Conservation (phyloP, 208 protist genomes). For the Entamoeba nuttalli region DNA sequence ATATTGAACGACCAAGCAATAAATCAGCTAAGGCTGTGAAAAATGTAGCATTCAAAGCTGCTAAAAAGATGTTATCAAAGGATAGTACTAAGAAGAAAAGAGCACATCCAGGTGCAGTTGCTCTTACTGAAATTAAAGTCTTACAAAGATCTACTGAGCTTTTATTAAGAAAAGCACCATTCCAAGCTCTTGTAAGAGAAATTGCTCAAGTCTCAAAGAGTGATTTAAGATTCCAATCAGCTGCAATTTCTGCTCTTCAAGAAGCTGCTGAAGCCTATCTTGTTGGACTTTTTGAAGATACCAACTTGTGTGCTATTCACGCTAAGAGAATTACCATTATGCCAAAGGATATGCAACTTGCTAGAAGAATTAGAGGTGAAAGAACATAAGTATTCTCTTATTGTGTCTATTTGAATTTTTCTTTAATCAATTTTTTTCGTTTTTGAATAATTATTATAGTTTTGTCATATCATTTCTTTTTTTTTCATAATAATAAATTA, state of each 20-base stretch:
- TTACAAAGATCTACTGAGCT: slow-evolving; percentile 4
- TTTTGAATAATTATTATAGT: too few species aligned
- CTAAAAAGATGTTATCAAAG: background rate
- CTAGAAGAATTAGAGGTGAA: slow-evolving; percentile 21
- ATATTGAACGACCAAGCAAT: background rate
- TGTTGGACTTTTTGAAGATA: slow-evolving; percentile 67
- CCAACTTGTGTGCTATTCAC: slow-evolving; percentile 63
- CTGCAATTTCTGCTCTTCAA: slow-evolving; percentile 42
- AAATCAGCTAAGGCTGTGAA: background rate
- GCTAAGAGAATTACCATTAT: slow-evolving; percentile 60
- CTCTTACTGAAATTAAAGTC: background rate
- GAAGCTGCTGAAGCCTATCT: slow-evolving; percentile 68
- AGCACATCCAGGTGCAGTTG: background rate
- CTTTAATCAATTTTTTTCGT: too few species aligned
- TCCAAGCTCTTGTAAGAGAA: background rate
- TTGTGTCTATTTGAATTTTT: too few species aligned
- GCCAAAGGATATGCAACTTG: slow-evolving; percentile 51
- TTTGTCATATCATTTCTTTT: too few species aligned
- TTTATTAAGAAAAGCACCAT: background rate
- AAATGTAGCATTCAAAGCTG: background rate
- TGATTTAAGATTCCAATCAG: background rate
- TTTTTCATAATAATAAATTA: too few species aligned
- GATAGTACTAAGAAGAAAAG: background rate
- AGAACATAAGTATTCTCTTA: background rate
- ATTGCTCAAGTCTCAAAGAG: background rate